These are phyloP conservation scores for Monosporozyma unispora DNA, from an alignment of 805 yeast genomes.

Conservation along the genomic window DNA sequence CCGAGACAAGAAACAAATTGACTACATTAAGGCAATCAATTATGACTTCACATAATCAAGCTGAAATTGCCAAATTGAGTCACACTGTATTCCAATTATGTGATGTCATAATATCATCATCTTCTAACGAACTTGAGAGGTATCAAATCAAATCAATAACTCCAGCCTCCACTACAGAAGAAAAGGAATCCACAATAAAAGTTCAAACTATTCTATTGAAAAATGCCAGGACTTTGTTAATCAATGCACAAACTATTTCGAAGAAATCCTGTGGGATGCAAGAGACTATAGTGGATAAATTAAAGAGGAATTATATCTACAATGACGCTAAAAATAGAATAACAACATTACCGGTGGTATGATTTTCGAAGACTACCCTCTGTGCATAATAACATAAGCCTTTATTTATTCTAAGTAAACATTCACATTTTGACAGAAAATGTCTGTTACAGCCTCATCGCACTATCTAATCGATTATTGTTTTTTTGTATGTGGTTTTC, in stretches of 20 bases:
- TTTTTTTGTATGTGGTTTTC: too few relatives aligned
- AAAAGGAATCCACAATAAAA: conserved; percentile 1
- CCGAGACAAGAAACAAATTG: conserved; percentile 10
- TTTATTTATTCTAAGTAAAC: too few relatives aligned
- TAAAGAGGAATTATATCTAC: conserved; percentile 24
- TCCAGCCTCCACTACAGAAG: background rate
- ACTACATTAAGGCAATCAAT: conserved; percentile 11
- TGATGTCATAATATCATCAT: conserved; percentile 14
- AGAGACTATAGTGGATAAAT: conserved; percentile 24
- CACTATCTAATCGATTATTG: too few relatives aligned
- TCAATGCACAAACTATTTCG: conserved; percentile 20
- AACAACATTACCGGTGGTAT: background rate
- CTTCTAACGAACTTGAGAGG: conserved; percentile 23
- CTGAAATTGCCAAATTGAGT: conserved; percentile 16
- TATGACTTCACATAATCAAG: conserved; percentile 4
- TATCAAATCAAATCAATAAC: conserved; percentile 8
- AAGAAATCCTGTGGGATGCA: conserved; percentile 24
- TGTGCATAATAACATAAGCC: too few relatives aligned
- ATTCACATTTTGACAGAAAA: too few relatives aligned
- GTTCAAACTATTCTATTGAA: conserved; percentile 15
- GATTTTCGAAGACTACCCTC: too few relatives aligned
- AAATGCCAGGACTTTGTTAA: conserved; percentile 18
- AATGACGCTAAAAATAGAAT: conserved; percentile 18
- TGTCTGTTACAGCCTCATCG: background rate
- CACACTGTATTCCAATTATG: conserved; percentile 21